phyloP scores from a whole-genome alignment of 768 basidiomycete genomes.

The Mrakia gelida region DNA sequence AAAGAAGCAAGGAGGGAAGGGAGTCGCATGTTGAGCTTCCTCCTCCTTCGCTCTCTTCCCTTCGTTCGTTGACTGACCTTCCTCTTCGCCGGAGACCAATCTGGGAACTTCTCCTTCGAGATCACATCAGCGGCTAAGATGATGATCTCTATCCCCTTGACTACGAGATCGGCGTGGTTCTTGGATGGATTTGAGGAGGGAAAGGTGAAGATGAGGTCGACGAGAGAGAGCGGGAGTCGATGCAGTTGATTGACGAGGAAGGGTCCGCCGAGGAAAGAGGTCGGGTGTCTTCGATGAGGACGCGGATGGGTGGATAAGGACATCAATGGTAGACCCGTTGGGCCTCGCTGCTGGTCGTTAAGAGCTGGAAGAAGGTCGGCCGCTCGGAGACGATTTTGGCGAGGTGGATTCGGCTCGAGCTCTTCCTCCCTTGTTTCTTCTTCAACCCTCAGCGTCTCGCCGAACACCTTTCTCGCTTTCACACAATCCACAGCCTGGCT shows the following conservation, averaged over 20 bases:
- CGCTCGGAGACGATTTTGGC: no score
- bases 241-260: background rate
- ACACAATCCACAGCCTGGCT: no score
- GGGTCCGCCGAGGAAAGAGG: background rate
- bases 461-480: no score
- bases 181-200: background rate
- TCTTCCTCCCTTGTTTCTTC: no score
- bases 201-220: slow-evolving; percentile 7
- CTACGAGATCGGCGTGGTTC: background rate
- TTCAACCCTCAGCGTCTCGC: no score
- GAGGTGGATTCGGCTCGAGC: no score
- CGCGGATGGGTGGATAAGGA: no score
- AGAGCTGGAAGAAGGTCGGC: no score
- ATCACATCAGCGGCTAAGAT: background rate
- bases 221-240: background rate
- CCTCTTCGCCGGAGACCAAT: background rate
- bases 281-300: background rate
- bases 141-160: background rate
- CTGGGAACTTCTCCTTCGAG: background rate
- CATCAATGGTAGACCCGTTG: no score
- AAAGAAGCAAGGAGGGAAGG: background rate
- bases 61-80: background rate
- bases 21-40: background rate
- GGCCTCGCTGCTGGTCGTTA: no score
- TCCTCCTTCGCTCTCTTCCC: background rate